Evolutionary conservation across 2,329 filamentous ascomycete genomes (phyloP), one percentile per base, ranked within the genome.

Genomic region (Paecilomyces formosus): DNA sequence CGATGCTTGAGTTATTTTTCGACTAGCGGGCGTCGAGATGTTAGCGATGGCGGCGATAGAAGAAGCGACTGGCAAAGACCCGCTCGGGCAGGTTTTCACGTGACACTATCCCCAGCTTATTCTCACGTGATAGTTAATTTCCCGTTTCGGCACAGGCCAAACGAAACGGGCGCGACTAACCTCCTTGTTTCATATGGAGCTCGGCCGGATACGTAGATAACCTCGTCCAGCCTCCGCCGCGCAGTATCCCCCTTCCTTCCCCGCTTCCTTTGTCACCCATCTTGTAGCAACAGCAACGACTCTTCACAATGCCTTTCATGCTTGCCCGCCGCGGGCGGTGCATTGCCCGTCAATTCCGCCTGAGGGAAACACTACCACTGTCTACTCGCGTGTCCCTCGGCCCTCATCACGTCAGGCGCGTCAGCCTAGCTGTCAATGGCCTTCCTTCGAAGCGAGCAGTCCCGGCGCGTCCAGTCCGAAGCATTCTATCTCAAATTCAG

Each of bases 311-410:
- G 74, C 62, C 67, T 65, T 63, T 69, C 24, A 69, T 67, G 58
- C 61, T 72, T 35, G 66, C 67, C 57, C 66, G 65, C 58, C 69
- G 72, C 51, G 68, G 67, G 57, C 65, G 68, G 55, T 63, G 65
- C 61, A 62, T 68, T 55, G 65, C 73, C 55, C 71, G 66, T 53
- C 66, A 64, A 56, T 62, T 74, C 55, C 65, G 63, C 55, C 57
- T 68, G 55, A 63, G 62, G 54, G 60, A 67, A 57, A 55, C 65
- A 58, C 54, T 62, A 67, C 45, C 57, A 62, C 59, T 66, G 62
- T 57, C 66, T 65, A 61, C 66, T 63, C 68, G 66, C 57, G 63
- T 69, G 50, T 65, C 64, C 30, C 58, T 62, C 51, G 49, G 67
- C 56, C 65, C 69, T 57, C 64, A 61, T 56, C 67, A 72, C 55